phyloP scores from a whole-genome alignment of 257 asterid genomes.

The Solanum gandarillasii region DNA sequence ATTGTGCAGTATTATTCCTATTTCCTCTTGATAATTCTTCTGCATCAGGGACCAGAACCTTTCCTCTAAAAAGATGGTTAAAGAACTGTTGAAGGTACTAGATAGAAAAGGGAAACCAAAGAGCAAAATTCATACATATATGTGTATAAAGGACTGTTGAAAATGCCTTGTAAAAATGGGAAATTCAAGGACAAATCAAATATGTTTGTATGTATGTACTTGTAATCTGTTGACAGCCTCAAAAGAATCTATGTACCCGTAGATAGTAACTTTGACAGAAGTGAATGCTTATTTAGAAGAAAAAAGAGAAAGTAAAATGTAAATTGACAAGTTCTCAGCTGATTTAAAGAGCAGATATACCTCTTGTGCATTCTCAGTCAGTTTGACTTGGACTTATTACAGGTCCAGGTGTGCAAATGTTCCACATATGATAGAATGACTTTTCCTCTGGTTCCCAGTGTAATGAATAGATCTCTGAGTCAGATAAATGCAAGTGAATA shows the following conservation, averaged over 20 bases:
- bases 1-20: not conserved
- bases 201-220: not conserved
- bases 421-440: not conserved
- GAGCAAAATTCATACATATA: not conserved
- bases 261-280: not conserved
- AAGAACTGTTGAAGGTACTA: not conserved
- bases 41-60: not conserved
- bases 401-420: not conserved
- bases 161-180: not conserved
- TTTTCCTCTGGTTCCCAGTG: not conserved
- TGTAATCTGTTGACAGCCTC: not conserved
- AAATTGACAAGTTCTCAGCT: not conserved
- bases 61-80: not conserved
- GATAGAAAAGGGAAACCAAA: not conserved
- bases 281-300: not conserved
- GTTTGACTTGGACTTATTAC: not conserved
- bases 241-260: not conserved
- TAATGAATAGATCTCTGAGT: not conserved
- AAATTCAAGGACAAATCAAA: not conserved
- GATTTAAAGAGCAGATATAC: not conserved
- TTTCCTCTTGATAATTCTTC: not conserved
- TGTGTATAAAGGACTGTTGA: not conserved
- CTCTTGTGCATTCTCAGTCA: not conserved
- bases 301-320: not conserved
- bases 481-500: not conserved